phyloP scores from a whole-genome alignment of 75 land plant genomes.

The Sequoia sempervirens region DNA sequence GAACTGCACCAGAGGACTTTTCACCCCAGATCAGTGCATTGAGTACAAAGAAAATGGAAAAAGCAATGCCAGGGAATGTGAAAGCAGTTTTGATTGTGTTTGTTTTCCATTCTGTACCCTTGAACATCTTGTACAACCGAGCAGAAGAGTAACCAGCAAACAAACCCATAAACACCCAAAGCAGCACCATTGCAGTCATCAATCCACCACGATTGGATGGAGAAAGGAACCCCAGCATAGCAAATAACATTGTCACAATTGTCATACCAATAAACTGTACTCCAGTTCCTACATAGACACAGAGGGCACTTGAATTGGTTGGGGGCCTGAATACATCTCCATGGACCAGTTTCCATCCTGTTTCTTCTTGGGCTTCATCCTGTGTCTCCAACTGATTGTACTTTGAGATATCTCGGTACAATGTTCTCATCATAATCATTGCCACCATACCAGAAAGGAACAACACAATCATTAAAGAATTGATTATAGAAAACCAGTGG shows the following conservation, averaged over 20 bases:
- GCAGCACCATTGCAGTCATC: slow-evolving; percentile 76
- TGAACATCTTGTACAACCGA: slow-evolving; percentile 70
- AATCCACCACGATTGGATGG: slow-evolving; percentile 78
- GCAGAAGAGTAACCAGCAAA: slow-evolving; percentile 72
- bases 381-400: slow-evolving; percentile 74
- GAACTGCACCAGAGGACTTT: slow-evolving; percentile 89
- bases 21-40: slow-evolving; percentile 90
- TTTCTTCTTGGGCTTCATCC: slow-evolving; percentile 81
- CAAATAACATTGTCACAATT: slow-evolving; percentile 80
- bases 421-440: slow-evolving; percentile 91
- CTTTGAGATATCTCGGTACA: slow-evolving; percentile 72
- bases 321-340: slow-evolving; percentile 85
- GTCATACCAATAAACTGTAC: slow-evolving; percentile 78
- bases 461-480: slow-evolving; percentile 67
- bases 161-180: slow-evolving; percentile 88
- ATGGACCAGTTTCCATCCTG: slow-evolving; percentile 84
- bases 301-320: slow-evolving; percentile 47
- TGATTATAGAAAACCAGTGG: slow-evolving; percentile 77
- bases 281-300: slow-evolving; percentile 80
- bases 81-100: slow-evolving; percentile 69
- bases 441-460: slow-evolving; percentile 78
- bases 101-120: slow-evolving; percentile 63
- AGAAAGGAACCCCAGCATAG: slow-evolving; percentile 67
- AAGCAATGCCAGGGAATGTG: slow-evolving; percentile 65
- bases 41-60: slow-evolving; percentile 60